Evolutionary conservation across 2,329 filamentous ascomycete genomes (phyloP), one percentile per base, ranked within the genome.

Genomic region (Aspergillus piperis): DNA sequence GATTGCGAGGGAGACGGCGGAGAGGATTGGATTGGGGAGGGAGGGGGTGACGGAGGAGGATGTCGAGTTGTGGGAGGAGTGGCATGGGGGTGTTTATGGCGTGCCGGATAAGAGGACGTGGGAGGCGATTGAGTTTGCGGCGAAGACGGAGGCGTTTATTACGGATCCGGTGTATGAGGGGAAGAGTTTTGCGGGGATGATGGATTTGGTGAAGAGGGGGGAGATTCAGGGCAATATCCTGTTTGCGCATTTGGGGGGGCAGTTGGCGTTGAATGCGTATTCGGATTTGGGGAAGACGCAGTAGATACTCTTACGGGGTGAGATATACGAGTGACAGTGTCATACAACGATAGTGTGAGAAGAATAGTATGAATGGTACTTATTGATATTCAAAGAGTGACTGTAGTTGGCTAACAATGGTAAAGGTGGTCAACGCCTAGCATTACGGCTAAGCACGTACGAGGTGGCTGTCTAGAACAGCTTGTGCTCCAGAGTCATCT

Each of bases 401-500:
- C 68, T 65, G 62, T 62, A 71, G 70, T 72, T 70, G 63, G 66
- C 57, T 60, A 63, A 48, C 13, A 36, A n/a, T 52, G 11, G 32
- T 21, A 13, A 25, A 50, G 39, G 30, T 36, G 30, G 10, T 36
- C 27, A 30, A 36, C 19, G 36, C 7, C 6, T 27, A 17, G 15
- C 23, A 15, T 13, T 15, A 23, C n/a, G 17, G 19, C 10, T 30
- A 10, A 38, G 27, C 27, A 30, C 4, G 25, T 30, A 30, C 27
- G 11, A 30, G 27, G 8, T 8, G 7, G n/a, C 17, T 19, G 17
- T 13, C 50, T 85, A 91, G 76, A 97, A 93, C 66, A 98, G 86
- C 88, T 98, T 99, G 84, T 98, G 94, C 86, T 99, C 95, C 56
- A 98, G 86, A 42, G 93, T 97, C 95, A 99, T 99, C 77, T 99